Percentiles rank a stretch among this genome's conserved stretches.
Evolutionary conservation across 768 basidiomycete genomes (phyloP).

Genomic region (Hygrophorus pudorinus): DNA sequence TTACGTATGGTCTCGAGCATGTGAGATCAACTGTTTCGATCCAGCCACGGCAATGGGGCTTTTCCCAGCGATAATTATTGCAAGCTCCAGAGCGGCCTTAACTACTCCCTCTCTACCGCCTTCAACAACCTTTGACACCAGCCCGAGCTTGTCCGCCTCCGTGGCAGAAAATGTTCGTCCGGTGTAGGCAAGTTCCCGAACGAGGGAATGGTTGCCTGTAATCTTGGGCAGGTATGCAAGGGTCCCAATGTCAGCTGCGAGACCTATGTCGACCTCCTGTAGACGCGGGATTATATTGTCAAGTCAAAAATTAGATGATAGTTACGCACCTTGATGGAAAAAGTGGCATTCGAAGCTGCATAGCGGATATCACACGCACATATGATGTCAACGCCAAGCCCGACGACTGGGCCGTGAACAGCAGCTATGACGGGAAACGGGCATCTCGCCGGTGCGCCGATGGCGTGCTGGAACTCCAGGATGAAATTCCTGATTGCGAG

Average conservation of each 20-base stretch:
- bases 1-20: slow-evolving; percentile 73
- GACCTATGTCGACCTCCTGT: slow-evolving; percentile 79
- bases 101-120: slow-evolving; percentile 63
- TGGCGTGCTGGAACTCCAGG: slow-evolving; percentile 56
- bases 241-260: slow-evolving; percentile 84
- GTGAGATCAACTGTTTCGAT: slow-evolving; percentile 69
- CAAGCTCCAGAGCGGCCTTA: slow-evolving; percentile 54
- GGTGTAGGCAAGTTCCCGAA: slow-evolving; percentile 70
- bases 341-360: slow-evolving; percentile 48
- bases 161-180: slow-evolving; percentile 56
- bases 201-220: slow-evolving; percentile 60
- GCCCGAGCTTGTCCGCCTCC: slow-evolving; percentile 61
- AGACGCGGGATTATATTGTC: slow-evolving; percentile 34
- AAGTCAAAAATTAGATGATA: slow-evolving; percentile 36
- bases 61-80: slow-evolving; percentile 57
- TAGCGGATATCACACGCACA: slow-evolving; percentile 71
- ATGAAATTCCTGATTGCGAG: slow-evolving; percentile 38
- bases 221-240: slow-evolving; percentile 76
- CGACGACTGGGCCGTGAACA: slow-evolving; percentile 63
- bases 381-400: slow-evolving; percentile 72
- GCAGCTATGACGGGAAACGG: slow-evolving; percentile 79
- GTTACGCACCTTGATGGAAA: slow-evolving; percentile 60
- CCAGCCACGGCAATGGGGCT: slow-evolving; percentile 71
- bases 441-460: slow-evolving; percentile 57
- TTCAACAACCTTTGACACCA: slow-evolving; percentile 61